These are phyloP conservation scores for Breynia disticha DNA, from an alignment of 441 rosid species.

Conservation along the genomic window DNA sequence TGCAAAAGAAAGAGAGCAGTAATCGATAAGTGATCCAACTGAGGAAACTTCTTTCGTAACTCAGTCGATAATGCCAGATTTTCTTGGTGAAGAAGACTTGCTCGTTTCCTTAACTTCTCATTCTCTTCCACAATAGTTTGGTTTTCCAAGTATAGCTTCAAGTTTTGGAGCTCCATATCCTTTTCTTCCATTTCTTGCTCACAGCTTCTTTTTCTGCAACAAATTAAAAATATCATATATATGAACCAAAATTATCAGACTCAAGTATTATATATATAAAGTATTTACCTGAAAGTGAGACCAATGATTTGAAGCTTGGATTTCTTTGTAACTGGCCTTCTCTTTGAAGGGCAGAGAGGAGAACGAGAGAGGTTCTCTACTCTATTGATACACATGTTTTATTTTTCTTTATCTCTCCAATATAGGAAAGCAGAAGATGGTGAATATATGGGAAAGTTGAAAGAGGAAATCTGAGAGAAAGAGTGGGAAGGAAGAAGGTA, in stretches of 20 bases:
- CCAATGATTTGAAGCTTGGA: constrained; percentile 34
- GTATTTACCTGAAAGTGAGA: constrained; percentile 30
- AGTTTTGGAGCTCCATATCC: constrained; percentile 46
- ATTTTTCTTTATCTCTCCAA: background rate
- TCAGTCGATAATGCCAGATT: constrained; percentile 50
- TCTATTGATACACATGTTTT: constrained; percentile 31
- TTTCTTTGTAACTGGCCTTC: constrained; percentile 27
- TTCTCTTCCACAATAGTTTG: constrained; percentile 59
- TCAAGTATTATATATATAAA: background rate
- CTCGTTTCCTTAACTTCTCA: constrained; percentile 64
- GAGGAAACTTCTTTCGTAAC: constrained; percentile 36
- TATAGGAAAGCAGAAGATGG: background rate
- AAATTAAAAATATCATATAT: background rate
- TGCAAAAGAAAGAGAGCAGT: constrained; percentile 20
- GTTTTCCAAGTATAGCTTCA: constrained; percentile 65
- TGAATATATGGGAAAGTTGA: background rate
- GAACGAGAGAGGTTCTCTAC: constrained; percentile 22
- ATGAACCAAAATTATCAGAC: too few relatives aligned
- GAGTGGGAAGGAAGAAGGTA: constrained; percentile 11
- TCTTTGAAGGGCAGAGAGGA: constrained; percentile 21
- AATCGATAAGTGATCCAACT: constrained; percentile 20
- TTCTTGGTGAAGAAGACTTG: constrained; percentile 61
- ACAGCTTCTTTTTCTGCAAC: constrained; percentile 13
- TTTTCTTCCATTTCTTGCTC: constrained; percentile 13
- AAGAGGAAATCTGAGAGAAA: constrained; percentile 8